Evolutionary conservation across 2,329 filamentous ascomycete genomes (phyloP).

Genomic region (Penicillium sumatraense): DNA sequence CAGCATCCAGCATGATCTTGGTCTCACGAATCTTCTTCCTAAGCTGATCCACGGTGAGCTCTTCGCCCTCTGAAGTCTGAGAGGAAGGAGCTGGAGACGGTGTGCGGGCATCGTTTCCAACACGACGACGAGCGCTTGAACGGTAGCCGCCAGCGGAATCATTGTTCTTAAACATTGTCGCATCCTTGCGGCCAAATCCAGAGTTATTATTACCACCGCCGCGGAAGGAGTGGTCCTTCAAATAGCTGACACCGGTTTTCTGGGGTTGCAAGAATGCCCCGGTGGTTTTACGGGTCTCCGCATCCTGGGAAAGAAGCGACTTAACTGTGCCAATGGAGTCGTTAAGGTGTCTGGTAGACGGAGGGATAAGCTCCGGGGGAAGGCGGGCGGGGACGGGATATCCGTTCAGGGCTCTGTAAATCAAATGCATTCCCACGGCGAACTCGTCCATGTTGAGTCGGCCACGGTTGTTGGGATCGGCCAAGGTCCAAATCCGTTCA

Average conservation of each 20-base stretch:
- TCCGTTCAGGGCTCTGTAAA: conserved; percentile 95
- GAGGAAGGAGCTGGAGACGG: conserved; percentile 81
- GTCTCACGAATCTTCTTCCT: conserved; percentile 93
- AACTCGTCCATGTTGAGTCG: conserved; percentile 96
- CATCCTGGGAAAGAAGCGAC: conserved; percentile 84
- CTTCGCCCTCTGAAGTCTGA: conserved; percentile 67
- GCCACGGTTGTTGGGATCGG: conserved; percentile 92
- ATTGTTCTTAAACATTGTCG: conserved; percentile 95
- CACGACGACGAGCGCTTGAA: conserved; percentile 86
- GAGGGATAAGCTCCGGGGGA: conserved; percentile 89
- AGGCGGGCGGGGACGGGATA: conserved; percentile 88
- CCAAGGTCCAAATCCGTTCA: conserved; percentile 91
- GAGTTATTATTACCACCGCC: conserved; percentile 62
- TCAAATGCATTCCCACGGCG: conserved; percentile 97
- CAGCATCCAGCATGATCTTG: conserved; percentile 90
- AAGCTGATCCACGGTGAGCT: conserved; percentile 83
- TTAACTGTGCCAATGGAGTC: conserved; percentile 94
- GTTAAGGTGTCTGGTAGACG: conserved; percentile 90
- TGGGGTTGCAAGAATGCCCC: conserved; percentile 91
- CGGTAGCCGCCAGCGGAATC: conserved; percentile 90
- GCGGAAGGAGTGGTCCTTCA: conserved; percentile 93
- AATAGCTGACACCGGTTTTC: conserved; percentile 96
- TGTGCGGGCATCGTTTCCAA: conserved; percentile 71
- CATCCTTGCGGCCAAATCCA: conserved; percentile 78
- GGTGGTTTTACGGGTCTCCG: conserved; percentile 83